These are phyloP conservation scores for Melanogaster broomeanus DNA, from an alignment of 768 basidiomycete species.

Conservation along the genomic window DNA sequence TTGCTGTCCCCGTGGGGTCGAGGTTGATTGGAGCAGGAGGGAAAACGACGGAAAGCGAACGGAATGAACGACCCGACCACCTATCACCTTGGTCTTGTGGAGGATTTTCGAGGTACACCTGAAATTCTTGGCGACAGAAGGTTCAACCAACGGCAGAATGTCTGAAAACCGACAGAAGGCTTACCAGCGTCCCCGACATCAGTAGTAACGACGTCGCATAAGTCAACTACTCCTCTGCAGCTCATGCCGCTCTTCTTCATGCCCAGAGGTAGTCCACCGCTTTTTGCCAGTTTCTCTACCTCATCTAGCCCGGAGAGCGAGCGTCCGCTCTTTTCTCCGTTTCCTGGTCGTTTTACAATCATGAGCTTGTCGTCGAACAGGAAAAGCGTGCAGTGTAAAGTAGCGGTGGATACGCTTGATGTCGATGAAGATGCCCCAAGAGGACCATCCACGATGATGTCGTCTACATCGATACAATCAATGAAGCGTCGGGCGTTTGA, in stretches of 20 bases:
- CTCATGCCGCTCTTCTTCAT: conserved; percentile 81
- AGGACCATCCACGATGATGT: conserved; percentile 55
- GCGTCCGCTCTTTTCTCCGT: conserved; percentile 74
- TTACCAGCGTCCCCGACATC: conserved; percentile 86
- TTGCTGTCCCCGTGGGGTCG: conserved; percentile 62
- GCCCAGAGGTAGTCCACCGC: conserved; percentile 57
- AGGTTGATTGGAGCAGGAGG: conserved; percentile 68
- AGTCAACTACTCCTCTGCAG: conserved; percentile 82
- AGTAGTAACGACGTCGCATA: conserved; percentile 80
- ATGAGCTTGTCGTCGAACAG: conserved; percentile 94
- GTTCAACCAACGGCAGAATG: conserved; percentile 8
- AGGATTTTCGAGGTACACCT: conserved; percentile 81
- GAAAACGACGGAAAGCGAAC: conserved; percentile 74
- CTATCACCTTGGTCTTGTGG: conserved; percentile 81
- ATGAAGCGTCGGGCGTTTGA: conserved; percentile 86
- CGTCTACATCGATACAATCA: conserved; percentile 93
- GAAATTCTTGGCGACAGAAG: conserved; percentile 60
- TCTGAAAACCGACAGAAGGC: conserved; percentile 20
- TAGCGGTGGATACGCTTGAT: conserved; percentile 41
- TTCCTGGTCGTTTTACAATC: conserved; percentile 82
- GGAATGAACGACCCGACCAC: conserved; percentile 87
- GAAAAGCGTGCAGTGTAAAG: conserved; percentile 85
- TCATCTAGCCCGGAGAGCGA: conserved; percentile 76
- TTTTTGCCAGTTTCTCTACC: conserved; percentile 69
- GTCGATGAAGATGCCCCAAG: conserved; percentile 43